Conservation (phyloP, 495 filamentous ascomycete species). For the Neurospora discreta region DNA sequence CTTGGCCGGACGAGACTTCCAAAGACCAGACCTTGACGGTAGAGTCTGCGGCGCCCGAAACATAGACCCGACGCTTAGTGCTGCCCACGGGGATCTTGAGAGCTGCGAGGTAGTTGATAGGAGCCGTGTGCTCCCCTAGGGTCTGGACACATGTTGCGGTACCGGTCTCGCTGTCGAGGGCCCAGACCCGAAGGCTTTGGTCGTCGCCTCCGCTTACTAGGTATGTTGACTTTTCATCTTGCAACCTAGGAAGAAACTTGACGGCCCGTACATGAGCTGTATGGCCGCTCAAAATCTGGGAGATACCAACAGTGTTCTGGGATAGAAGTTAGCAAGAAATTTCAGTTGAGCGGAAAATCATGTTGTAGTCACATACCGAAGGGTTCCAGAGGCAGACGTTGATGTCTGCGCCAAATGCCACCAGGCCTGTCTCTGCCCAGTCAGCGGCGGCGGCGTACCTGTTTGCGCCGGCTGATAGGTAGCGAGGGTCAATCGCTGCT, state of each 20-base stretch:
- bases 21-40: slow-evolving; percentile 70
- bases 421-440: slow-evolving; percentile 64
- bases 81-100: slow-evolving; percentile 24
- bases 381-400: slow-evolving; percentile 88
- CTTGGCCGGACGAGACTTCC: slow-evolving; percentile 22
- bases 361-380: slow-evolving; percentile 44
- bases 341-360: not conserved
- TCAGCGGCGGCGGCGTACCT: slow-evolving; percentile 81
- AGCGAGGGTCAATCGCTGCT: slow-evolving; percentile 30
- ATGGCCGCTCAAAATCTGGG: slow-evolving; percentile 66
- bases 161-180: slow-evolving; percentile 15
- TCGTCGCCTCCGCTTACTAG: slow-evolving; percentile 78
- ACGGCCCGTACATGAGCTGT: slow-evolving; percentile 72
- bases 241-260: slow-evolving; percentile 54
- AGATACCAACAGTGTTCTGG: slow-evolving; percentile 51
- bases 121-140: slow-evolving; percentile 52
- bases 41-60: slow-evolving; percentile 67
- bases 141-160: slow-evolving; percentile 31
- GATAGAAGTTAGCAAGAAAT: slow-evolving; percentile 1
- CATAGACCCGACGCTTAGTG: slow-evolving; percentile 39
- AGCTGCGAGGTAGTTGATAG: slow-evolving; percentile 69
- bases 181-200: slow-evolving; percentile 68
- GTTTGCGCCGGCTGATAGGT: slow-evolving; percentile 81
- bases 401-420: slow-evolving; percentile 82
- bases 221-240: slow-evolving; percentile 35